These are phyloP conservation scores for Effrenium voratum DNA, from an alignment of 73 alveolate species.

Conservation along the genomic window DNA sequence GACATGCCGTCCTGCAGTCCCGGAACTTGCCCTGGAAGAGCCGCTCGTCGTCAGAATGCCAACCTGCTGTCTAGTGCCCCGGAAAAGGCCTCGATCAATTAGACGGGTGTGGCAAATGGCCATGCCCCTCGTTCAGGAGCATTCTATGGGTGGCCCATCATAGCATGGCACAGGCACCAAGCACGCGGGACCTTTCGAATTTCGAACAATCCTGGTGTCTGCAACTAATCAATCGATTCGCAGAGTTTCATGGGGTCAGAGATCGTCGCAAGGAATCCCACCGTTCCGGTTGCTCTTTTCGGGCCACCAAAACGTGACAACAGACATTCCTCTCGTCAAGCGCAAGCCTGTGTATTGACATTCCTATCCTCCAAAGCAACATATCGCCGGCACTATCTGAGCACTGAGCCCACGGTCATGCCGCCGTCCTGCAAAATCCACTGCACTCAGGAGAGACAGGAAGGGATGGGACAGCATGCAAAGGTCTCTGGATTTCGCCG, in stretches of 20 bases:
- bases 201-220: too few species aligned
- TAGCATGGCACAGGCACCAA: too few species aligned
- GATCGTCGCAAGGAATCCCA: too few species aligned
- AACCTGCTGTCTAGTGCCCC: not conserved
- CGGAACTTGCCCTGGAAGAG: constrained; percentile 62
- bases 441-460: too few species aligned
- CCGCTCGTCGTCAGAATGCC: constrained; percentile 64
- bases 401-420: constrained; percentile 36
- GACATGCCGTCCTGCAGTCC: constrained; percentile 32
- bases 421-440: constrained; percentile 34
- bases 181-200: too few species aligned
- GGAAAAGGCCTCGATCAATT: not conserved
- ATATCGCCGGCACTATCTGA: not conserved
- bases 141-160: too few species aligned
- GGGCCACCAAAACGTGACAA: too few species aligned
- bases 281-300: too few species aligned
- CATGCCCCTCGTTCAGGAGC: not conserved
- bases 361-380: not conserved
- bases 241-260: too few species aligned
- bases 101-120: not conserved
- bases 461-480: too few species aligned
- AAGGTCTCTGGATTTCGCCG: not conserved
- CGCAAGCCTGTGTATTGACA: not conserved
- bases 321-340: too few species aligned
- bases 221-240: too few species aligned